Base-by-base conservation (phyloP, 1,284 basidiomycete species). In the Puccinia sorghi region DNA sequence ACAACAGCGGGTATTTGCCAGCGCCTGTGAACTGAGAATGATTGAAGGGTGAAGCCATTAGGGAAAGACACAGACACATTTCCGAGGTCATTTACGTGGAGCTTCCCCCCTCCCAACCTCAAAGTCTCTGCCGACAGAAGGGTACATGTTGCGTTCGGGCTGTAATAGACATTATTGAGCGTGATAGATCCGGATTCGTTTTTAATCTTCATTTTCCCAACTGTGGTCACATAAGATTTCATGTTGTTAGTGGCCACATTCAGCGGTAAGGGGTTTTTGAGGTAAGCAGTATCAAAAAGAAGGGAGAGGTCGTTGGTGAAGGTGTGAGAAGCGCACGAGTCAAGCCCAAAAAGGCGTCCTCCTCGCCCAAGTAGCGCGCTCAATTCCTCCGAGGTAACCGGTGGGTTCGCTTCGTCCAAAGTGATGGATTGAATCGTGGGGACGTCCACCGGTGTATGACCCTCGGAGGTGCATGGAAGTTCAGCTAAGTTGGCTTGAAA, bases 91-190 rank as follows among this genome's bases (percentile, higher is more conserved):
- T 70, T 15, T 1, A 70, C 20, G 2, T 20, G 2, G 2, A 70
- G n/a, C 32, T 39, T 70, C 15, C 67, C 67, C 2, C 67, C 50
- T 17, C 50, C 48, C 6, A 70, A 27, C 8, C 20, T 3, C 2
- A 70, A 27, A 17, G 48, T 37, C 7, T 70, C 50, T 15, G 50
- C 50, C 9, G 27, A 70, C 1, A 70, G 48, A 3, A 72, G 71
- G 2, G 71, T 72, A 56, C n/a, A 39, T 2, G 54, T 46, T 4
- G 43, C 52, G 22, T 46, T 22, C 1, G 37, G 54, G 20, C 54
- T 59, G 46, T 46, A 72, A 22, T 57, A 72, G n/a, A 72, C 71
- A 17, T 72, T 72, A 11, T 72, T 59, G 17, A 72, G 32, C 1
- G 50, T 54, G 4, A 70, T 39, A 11, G 25, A 52, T 1, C 67